These are phyloP conservation scores for Aspergillus nomiae DNA, from an alignment of 2,329 filamentous ascomycete genomes.

Conservation along the genomic window DNA sequence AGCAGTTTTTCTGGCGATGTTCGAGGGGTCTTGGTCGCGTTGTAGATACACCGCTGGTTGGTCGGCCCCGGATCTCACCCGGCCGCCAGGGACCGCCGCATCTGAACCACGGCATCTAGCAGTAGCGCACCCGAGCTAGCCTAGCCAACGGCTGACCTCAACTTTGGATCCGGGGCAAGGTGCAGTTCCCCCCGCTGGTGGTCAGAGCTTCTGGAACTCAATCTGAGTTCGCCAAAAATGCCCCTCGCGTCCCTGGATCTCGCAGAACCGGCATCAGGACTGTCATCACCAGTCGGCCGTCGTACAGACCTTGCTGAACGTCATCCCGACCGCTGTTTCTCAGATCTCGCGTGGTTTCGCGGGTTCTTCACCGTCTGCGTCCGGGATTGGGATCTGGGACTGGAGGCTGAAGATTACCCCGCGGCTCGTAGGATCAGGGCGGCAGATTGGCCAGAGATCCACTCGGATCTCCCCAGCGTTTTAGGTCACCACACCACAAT, in stretches of 20 bases:
- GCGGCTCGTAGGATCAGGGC: background rate
- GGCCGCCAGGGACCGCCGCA: slow-evolving; percentile 6
- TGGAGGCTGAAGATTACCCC: background rate
- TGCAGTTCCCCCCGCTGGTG: slow-evolving; percentile 9
- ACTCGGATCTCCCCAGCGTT: background rate
- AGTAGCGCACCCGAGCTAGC: slow-evolving; percentile 11
- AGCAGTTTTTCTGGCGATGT: background rate
- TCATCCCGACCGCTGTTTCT: background rate
- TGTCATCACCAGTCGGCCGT: too few species aligned
- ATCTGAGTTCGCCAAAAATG: background rate
- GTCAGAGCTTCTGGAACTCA: slow-evolving; percentile 19
- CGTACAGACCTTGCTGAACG: background rate
- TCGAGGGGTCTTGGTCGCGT: background rate
- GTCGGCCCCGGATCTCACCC: slow-evolving; percentile 7
- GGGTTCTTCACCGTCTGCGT: background rate
- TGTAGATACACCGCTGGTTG: background rate
- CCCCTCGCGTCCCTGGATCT: background rate
- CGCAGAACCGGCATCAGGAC: background rate
- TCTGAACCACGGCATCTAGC: slow-evolving; percentile 8
- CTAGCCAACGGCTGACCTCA: slow-evolving; percentile 8
- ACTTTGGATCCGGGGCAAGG: slow-evolving; percentile 12
- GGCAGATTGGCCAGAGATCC: background rate
- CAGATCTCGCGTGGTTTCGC: background rate
- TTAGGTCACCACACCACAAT: slow-evolving; percentile 1
- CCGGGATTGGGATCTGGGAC: background rate